Percentiles rank a stretch among this genome's conserved stretches.
phyloP scores from a whole-genome alignment of 192 early-diverging fungal species.

The Coemansia sp. region DNA sequence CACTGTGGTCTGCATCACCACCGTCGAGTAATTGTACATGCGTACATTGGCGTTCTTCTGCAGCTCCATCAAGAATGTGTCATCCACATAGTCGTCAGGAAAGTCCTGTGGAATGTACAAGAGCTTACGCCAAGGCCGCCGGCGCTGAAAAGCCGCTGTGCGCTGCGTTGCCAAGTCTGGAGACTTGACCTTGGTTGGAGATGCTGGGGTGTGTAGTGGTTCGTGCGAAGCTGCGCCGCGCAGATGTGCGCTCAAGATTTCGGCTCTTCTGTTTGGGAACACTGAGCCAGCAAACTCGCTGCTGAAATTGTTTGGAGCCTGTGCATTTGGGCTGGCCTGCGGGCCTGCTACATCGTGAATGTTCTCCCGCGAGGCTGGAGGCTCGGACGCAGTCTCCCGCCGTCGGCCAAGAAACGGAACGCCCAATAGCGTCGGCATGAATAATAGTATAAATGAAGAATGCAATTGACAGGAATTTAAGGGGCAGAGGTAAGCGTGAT shows the following conservation, averaged over 20 bases:
- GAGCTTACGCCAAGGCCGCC: constrained; percentile 68
- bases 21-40: constrained; percentile 76
- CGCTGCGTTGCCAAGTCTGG: background rate
- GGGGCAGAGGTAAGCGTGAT: background rate
- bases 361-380: background rate
- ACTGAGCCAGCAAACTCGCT: constrained; percentile 1
- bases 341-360: constrained; percentile 2
- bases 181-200: background rate
- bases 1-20: constrained; percentile 70
- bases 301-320: background rate
- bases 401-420: constrained; percentile 31
- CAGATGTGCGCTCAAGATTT: background rate
- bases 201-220: background rate
- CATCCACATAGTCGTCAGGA: constrained; percentile 90
- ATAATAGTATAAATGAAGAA: background rate
- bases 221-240: background rate
- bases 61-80: constrained; percentile 80
- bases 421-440: constrained; percentile 29
- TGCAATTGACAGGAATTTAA: background rate
- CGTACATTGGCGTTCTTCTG: constrained; percentile 90
- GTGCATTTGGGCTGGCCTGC: constrained; percentile 2
- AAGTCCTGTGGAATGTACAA: constrained; percentile 86
- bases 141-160: constrained; percentile 6
- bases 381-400: constrained; percentile 15
- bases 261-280: background rate